These are phyloP conservation scores for Mortierella antarctica DNA, from an alignment of 192 early-diverging fungal genomes.

Conservation along the genomic window DNA sequence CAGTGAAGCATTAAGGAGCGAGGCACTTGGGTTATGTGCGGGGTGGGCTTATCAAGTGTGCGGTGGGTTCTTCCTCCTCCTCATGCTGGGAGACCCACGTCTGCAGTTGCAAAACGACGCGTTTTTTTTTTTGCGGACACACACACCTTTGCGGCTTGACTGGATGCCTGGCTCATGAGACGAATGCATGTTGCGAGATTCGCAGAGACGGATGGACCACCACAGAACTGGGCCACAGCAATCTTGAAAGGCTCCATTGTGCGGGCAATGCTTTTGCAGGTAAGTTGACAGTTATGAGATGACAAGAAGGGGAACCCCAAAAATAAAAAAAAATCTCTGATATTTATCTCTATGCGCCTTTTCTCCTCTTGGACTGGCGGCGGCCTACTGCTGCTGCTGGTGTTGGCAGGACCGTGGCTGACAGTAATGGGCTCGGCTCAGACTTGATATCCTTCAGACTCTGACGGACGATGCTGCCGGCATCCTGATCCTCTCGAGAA, in stretches of 20 bases:
- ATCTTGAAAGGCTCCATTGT: conserved; percentile 30
- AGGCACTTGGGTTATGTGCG: background rate
- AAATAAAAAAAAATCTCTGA: conserved; percentile 1
- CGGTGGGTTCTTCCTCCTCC: background rate
- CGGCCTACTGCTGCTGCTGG: background rate
- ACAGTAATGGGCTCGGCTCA: background rate
- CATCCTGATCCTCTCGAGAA: conserved; percentile 2
- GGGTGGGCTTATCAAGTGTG: background rate
- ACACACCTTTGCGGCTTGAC: conserved; percentile 65
- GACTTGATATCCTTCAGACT: conserved; percentile 11
- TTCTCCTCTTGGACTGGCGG: conserved; percentile 25
- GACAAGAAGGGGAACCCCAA: background rate
- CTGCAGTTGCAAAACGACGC: background rate
- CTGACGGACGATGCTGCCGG: background rate
- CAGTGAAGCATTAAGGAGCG: background rate
- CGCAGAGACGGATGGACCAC: conserved; percentile 61
- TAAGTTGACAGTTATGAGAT: background rate
- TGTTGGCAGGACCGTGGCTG: background rate
- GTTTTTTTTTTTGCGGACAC: background rate
- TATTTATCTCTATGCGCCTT: background rate
- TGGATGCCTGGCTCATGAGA: conserved; percentile 68
- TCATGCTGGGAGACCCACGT: background rate
- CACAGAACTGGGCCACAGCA: conserved; percentile 83
- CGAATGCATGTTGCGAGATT: conserved; percentile 72
- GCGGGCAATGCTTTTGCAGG: background rate